Percentiles rank a stretch among this genome's conserved stretches.
Evolutionary conservation across 129 eudicot species (phyloP).

Genomic region (Tanacetum coccineum): DNA sequence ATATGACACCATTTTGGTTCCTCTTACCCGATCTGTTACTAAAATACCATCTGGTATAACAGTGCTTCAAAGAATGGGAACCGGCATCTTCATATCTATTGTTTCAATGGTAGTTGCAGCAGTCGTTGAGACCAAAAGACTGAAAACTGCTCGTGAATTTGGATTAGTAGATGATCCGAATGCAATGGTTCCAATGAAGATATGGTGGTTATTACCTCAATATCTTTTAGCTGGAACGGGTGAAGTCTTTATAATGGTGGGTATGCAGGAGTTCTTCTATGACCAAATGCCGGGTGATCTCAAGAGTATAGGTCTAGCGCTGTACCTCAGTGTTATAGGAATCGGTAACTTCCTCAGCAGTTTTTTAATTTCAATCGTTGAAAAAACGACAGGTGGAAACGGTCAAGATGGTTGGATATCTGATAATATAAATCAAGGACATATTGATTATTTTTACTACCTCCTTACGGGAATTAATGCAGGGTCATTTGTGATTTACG

Average conservation of each 20-base stretch:
- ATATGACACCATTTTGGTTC: constrained; percentile 58
- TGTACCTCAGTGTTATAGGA: constrained; percentile 50
- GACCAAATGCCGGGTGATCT: constrained; percentile 21
- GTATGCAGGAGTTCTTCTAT: constrained; percentile 66
- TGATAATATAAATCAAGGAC: constrained; percentile 50
- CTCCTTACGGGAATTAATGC: constrained; percentile 50
- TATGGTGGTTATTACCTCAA: constrained; percentile 69
- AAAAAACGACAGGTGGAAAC: constrained; percentile 30
- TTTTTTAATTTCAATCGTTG: constrained; percentile 40
- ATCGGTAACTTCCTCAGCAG: constrained; percentile 61
- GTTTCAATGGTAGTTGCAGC: constrained; percentile 40
- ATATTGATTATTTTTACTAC: constrained; percentile 34
- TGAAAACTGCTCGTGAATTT: constrained; percentile 33
- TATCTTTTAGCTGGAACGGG: constrained; percentile 45
- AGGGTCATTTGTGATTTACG: constrained; percentile 29
- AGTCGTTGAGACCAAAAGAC: constrained; percentile 47
- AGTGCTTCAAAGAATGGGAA: constrained; percentile 47
- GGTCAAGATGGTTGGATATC: constrained; percentile 53
- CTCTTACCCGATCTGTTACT: constrained; percentile 39
- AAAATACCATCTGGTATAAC: constrained; percentile 51
- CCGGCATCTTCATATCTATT: constrained; percentile 38
- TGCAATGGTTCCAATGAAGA: constrained; percentile 13
- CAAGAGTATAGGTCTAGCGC: constrained; percentile 50
- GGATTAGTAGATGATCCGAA: constrained; percentile 26
- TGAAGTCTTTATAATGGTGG: constrained; percentile 48